Evolutionary conservation across 2,329 filamentous ascomycete species (phyloP).

Genomic region (Penicillium sp.): DNA sequence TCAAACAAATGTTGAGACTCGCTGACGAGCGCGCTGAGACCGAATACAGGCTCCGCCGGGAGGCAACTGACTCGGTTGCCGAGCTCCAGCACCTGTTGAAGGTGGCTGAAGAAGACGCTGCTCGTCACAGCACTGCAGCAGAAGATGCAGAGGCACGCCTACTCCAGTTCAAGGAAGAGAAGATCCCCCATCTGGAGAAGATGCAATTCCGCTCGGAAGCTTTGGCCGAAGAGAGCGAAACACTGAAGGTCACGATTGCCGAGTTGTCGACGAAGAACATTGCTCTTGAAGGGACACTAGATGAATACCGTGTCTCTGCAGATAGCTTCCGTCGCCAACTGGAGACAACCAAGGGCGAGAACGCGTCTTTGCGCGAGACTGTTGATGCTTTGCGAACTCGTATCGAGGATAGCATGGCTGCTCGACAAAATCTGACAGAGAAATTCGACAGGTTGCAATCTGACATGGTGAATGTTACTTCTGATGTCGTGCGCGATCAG

Average conservation of each 20-base stretch:
- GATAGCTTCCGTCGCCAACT: constrained; percentile 50
- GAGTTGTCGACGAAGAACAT: constrained; percentile 56
- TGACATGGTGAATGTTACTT: constrained; percentile 73
- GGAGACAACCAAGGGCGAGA: constrained; percentile 53
- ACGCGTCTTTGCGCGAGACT: constrained; percentile 67
- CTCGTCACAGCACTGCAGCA: constrained; percentile 42
- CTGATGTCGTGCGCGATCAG: constrained; percentile 77
- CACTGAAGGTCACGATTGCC: constrained; percentile 47
- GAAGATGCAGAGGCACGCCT: constrained; percentile 63
- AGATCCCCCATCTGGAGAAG: constrained; percentile 58
- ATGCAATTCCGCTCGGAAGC: constrained; percentile 62
- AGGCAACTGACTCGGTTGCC: constrained; percentile 65
- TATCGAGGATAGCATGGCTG: constrained; percentile 76
- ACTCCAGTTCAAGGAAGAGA: constrained; percentile 61
- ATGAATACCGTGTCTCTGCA: constrained; percentile 58
- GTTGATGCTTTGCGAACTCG: constrained; percentile 70
- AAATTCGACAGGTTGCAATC: constrained; percentile 83
- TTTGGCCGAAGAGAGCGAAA: constrained; percentile 61
- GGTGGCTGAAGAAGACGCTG: constrained; percentile 55
- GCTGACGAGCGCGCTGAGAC: constrained; percentile 60
- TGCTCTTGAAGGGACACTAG: constrained; percentile 54
- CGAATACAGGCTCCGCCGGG: constrained; percentile 57
- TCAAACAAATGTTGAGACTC: constrained; percentile 62
- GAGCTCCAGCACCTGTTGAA: constrained; percentile 66
- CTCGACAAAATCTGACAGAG: constrained; percentile 74